These are phyloP conservation scores for Verticillium zaregamsianum DNA, from an alignment of 2,329 filamentous ascomycete species.

Conservation along the genomic window DNA sequence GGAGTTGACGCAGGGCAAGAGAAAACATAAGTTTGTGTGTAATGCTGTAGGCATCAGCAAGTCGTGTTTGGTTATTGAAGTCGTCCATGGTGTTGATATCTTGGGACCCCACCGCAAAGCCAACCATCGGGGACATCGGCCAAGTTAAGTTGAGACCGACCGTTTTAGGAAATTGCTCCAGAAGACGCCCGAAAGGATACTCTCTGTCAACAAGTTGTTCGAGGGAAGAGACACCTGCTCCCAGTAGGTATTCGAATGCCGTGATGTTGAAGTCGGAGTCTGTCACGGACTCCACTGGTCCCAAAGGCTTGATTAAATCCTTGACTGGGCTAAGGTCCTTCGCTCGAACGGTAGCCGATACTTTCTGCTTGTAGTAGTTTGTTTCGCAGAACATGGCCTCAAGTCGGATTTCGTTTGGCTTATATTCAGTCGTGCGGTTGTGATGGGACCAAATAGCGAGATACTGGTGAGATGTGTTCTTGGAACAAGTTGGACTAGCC, in stretches of 20 bases:
- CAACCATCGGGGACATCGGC: conserved; percentile 27
- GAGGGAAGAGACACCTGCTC: conserved; percentile 16
- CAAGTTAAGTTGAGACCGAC: conserved; percentile 1
- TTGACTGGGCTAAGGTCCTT: conserved; percentile 5
- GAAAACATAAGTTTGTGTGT: conserved; percentile 29
- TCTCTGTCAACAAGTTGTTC: conserved; percentile 13
- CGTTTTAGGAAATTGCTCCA: conserved; percentile 21
- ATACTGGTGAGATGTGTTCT: conserved; percentile 31
- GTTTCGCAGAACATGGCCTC: conserved; percentile 39
- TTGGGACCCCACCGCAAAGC: conserved; percentile 22
- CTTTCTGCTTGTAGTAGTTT: conserved; percentile 39
- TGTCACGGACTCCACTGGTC: conserved; percentile 7
- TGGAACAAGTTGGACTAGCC: conserved; percentile 23
- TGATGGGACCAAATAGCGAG: conserved; percentile 19
- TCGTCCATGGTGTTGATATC: conserved; percentile 5
- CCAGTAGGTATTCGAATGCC: conserved; percentile 27
- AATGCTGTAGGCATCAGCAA: conserved; percentile 11
- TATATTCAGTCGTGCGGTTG: conserved; percentile 1
- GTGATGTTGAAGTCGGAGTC: conserved; percentile 27
- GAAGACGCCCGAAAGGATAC: conserved; percentile 12
- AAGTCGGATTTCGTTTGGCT: conserved; percentile 13
- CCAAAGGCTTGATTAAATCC: conserved; percentile 1
- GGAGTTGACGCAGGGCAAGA: conserved; percentile 9
- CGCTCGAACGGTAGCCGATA: conserved; percentile 31
- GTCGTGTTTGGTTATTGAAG: neutral